Conservation (phyloP, 23 red algal species). For the Agarophyton chilense region DNA sequence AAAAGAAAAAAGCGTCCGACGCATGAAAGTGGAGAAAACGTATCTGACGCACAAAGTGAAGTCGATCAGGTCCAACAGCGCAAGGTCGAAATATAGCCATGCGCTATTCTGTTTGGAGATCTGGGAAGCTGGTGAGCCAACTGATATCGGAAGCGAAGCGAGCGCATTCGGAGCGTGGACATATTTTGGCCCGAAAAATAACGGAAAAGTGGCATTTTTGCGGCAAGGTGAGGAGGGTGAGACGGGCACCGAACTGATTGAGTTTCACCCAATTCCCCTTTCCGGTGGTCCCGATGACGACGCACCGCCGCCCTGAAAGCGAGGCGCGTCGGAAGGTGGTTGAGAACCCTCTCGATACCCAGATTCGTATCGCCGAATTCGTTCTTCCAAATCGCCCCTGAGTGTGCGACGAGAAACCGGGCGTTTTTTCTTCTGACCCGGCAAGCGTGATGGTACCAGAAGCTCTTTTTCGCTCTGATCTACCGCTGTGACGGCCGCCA, state of each 20-base stretch:
- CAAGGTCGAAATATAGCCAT: not conserved
- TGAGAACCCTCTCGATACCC: not conserved
- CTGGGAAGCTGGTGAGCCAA: not conserved
- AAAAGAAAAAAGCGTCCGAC: not conserved
- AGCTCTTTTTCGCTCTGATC: constrained; percentile 63
- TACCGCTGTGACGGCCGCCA: constrained; percentile 42
- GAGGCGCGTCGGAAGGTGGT: not conserved
- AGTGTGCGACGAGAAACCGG: constrained; percentile 50
- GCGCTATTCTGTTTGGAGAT: not conserved
- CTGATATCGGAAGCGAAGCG: not conserved
- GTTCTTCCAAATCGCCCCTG: constrained; percentile 29
- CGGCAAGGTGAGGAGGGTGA: not conserved
- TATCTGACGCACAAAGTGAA: not conserved
- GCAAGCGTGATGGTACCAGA: constrained; percentile 26
- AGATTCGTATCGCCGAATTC: constrained; percentile 15
- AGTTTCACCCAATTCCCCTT: constrained; percentile 5
- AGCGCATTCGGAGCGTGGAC: not conserved
- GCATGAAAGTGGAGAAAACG: not conserved
- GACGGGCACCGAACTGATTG: not conserved
- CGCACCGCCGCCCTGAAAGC: constrained; percentile 6
- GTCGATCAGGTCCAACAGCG: not conserved
- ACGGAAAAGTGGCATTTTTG: not conserved
- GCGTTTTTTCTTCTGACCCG: constrained; percentile 53
- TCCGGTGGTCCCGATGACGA: constrained; percentile 4
- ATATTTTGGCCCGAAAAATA: not conserved